Percentiles rank a stretch among this genome's conserved stretches.
These are phyloP conservation scores for Talaromyces marneffei DNA, from an alignment of 2,329 filamentous ascomycete genomes.

Conservation along the genomic window DNA sequence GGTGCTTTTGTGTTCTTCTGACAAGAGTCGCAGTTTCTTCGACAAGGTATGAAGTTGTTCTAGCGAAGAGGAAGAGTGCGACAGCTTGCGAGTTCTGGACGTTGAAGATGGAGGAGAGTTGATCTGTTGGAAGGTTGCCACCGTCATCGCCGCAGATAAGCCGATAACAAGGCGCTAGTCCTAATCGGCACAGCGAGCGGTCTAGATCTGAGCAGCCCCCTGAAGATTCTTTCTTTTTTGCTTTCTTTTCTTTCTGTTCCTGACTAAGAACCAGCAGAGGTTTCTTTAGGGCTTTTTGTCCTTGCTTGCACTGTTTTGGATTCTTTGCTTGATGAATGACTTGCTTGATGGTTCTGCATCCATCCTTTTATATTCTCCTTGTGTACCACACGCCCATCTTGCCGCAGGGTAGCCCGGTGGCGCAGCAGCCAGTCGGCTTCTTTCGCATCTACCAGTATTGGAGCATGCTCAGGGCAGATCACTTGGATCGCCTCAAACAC, in stretches of 20 bases:
- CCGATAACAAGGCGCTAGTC: constrained; percentile 3
- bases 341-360: neutral
- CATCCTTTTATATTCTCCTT: neutral
- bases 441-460: neutral
- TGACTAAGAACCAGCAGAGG: neutral
- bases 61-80: neutral
- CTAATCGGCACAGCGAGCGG: neutral
- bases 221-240: neutral
- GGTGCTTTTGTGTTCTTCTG: neutral
- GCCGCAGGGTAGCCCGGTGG: neutral
- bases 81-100: constrained; percentile 1
- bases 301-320: neutral
- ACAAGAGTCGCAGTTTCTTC: neutral
- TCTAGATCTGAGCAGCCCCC: neutral
- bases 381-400: neutral
- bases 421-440: neutral
- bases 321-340: neutral
- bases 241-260: neutral
- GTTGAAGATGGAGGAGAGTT: neutral
- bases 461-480: neutral
- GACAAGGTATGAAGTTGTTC: neutral
- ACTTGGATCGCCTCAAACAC: neutral
- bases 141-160: constrained; percentile 10
- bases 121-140: constrained; percentile 7
- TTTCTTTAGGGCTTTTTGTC: neutral